Evolutionary conservation across 1,139 yeast species (phyloP), one percentile per base, ranked within the genome.

Genomic region (Protomyces macrosporus): DNA sequence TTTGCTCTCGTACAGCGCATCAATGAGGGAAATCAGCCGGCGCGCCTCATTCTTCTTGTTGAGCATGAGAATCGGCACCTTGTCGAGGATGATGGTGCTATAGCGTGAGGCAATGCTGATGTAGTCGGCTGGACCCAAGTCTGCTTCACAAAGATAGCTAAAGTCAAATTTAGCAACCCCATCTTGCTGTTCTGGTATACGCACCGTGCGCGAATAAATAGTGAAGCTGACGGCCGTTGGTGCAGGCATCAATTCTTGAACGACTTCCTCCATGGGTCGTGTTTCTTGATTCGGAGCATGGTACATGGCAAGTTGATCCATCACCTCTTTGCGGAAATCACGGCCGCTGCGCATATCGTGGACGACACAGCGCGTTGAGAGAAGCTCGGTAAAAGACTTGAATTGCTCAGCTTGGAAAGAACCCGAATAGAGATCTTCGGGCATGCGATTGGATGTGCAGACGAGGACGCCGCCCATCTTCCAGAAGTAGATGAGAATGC

Each of bases 391-490:
- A 72, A 97, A 90, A 0, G 98, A 98, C 61, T 93, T 82, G 71
- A 93, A 93, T 34, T 93, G 85, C 65, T 85, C 88, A 69, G 98
- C 79, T 75, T 93, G 98, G 60, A 93, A 86, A 37, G 98, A 98
- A 74, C 93, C 90, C 70, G 88, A 82, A 77, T 93, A 93, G 67
- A 93, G 79, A 69, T 90, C 97, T 73, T 88, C 95, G 0, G 98
- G 98, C 0, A 93, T 95, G 70, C 98, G 83, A 76, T 93, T 93
- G 6, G 97, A 89, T 0, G 98, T 93, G 51, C 97, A 93, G 77
- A 93, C 91, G 10, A 93, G 76, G 2, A 91, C 85, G 34, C 90
- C 86, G 0, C 98, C 98, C 72, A 86, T 87, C 53, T 85, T 81
- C 61, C 85, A 75, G 59, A 93, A 74, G 57, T 84, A 78, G 37